A percentile compares a stretch with the other conserved stretches of the same genome.
phyloP scores from a whole-genome alignment of 2,329 filamentous ascomycete species.

The Keithomyces neogunnii region DNA sequence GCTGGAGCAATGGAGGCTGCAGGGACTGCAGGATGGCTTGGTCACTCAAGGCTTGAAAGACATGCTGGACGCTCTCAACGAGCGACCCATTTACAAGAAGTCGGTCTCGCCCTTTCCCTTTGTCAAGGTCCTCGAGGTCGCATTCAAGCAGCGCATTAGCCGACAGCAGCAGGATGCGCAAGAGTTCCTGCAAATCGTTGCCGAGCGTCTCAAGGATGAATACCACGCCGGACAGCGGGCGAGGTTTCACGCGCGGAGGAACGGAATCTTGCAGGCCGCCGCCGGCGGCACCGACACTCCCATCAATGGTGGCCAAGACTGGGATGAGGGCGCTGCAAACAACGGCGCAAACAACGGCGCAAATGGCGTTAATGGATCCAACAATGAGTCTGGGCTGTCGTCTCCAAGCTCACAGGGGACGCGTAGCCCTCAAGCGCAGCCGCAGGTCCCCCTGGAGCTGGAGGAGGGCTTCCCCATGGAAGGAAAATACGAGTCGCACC shows the following conservation, averaged over 20 bases:
- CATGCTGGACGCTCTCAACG: conserved; percentile 85
- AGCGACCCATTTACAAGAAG: conserved; percentile 88
- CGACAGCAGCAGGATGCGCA: conserved; percentile 96
- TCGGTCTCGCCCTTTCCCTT: conserved; percentile 84
- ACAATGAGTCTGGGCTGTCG: neutral
- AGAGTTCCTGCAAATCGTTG: conserved; percentile 90
- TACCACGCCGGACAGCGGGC: conserved; percentile 79
- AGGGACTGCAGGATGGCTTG: conserved; percentile 67
- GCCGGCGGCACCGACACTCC: conserved; percentile 1
- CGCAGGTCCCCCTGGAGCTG: conserved; percentile 27
- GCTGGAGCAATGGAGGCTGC: conserved; percentile 51
- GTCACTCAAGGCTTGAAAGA: conserved; percentile 86
- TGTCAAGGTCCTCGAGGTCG: conserved; percentile 71
- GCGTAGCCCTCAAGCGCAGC: neutral
- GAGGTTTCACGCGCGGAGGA: conserved; percentile 44
- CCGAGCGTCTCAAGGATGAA: conserved; percentile 87
- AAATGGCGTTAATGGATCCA: neutral
- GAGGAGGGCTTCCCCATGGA: conserved; percentile 85
- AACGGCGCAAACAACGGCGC: neutral
- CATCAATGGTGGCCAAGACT: neutral
- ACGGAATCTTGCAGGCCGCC: conserved; percentile 13
- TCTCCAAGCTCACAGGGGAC: neutral
- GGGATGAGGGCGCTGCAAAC: conserved; percentile 3
- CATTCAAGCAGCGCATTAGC: conserved; percentile 85
- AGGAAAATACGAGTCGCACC: conserved; percentile 86